Conservation (phyloP, 148 eudicot genomes). For the Diospyros kaki region DNA sequence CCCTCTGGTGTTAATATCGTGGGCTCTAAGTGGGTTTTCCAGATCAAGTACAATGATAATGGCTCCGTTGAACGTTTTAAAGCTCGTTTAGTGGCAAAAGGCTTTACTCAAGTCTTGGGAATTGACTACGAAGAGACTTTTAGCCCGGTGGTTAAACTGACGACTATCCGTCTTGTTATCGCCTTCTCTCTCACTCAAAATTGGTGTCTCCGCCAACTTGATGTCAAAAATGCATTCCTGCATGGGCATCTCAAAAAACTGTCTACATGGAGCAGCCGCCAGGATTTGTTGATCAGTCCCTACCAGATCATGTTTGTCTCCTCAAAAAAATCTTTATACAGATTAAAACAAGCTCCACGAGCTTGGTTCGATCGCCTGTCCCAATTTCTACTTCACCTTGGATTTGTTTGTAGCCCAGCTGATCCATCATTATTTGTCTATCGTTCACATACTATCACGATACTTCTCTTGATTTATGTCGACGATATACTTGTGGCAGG, state of each 20-base stretch:
- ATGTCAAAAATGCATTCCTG: no score
- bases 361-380: not conserved
- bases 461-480: no score
- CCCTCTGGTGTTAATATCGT: not conserved
- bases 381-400: not conserved
- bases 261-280: not conserved
- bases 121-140: not conserved
- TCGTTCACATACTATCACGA: no score
- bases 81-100: no score
- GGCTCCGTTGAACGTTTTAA: not conserved
- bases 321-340: not conserved
- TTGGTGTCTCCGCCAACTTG: not conserved
- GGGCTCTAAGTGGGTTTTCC: not conserved
- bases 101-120: not conserved
- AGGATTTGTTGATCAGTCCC: constrained; percentile 1
- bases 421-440: no score
- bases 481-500: no score
- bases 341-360: not conserved
- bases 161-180: no score
- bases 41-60: not conserved
- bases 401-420: no score
- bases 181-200: not conserved
- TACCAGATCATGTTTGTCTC: constrained; percentile 1
- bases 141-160: not conserved
- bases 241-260: no score